These are phyloP conservation scores for Geotrichum fermentans DNA, from an alignment of 1,139 yeast genomes.

Conservation along the genomic window DNA sequence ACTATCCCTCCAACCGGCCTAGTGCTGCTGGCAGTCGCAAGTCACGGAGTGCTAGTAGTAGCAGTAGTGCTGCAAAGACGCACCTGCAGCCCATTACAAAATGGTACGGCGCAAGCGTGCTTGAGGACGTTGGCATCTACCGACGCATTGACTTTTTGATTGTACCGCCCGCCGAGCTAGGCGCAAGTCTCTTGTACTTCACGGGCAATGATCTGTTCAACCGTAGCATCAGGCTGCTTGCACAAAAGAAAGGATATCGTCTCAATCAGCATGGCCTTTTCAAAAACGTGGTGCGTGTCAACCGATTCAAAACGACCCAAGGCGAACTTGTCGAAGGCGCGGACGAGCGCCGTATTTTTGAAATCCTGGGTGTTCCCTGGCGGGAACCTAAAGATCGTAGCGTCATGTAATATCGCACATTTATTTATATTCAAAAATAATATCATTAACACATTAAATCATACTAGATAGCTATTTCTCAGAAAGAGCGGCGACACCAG, in stretches of 20 bases:
- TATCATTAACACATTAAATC: not conserved
- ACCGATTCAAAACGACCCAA: conserved; percentile 14
- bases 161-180: conserved; percentile 48
- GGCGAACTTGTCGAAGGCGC: conserved; percentile 43
- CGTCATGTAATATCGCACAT: not conserved
- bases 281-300: conserved; percentile 1
- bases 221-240: conserved; percentile 46
- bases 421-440: not conserved
- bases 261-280: conserved; percentile 51
- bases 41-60: not conserved
- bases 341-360: conserved; percentile 48
- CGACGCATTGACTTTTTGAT: conserved; percentile 54
- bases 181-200: conserved; percentile 53
- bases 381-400: conserved; percentile 46
- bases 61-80: not conserved
- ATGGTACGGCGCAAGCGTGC: conserved; percentile 11
- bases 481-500: conserved; percentile 90
- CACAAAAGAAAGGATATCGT: conserved; percentile 43
- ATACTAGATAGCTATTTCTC: conserved; percentile 42
- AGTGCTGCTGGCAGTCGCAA: not conserved
- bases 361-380: conserved; percentile 44
- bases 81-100: conserved; percentile 19
- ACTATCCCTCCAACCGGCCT: conserved; percentile 4
- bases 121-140: conserved; percentile 37
- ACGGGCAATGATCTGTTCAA: conserved; percentile 58